Evolutionary conservation across 805 yeast species (phyloP), one percentile per base, ranked within the genome.

Genomic region (Wickerhamiella dianesei): DNA sequence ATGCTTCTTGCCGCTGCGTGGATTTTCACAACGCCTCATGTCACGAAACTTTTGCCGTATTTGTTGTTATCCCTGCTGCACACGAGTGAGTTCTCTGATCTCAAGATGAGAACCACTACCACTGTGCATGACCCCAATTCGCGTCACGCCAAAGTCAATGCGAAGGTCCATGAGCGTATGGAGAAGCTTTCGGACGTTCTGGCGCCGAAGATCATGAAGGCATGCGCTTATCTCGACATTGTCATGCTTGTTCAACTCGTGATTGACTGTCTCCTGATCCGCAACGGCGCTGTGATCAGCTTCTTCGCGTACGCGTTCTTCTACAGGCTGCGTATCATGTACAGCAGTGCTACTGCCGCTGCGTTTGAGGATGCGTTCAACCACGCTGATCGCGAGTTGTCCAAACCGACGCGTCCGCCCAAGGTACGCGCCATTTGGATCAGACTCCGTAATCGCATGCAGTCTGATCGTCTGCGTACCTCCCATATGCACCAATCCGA

Each of bases 11-110:
- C 78, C 37, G 53, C 71, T 48, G 67, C 67, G 21, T 75, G 78
- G 77, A 63, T 71, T 52, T 58, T 78, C 41, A 74, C 87, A 53
- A 79, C 80, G 21, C 72, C 71, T 48, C 75, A 77, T 50, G 64
- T 76, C 25, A 58, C 84, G 49, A 74, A 92, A 4, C 65, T 81
- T 48, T 58, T 79, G 14, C 92, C 96, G 43, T 88, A 79, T 59
- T 66, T 75, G 16, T 64, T 81, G 37, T 84, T 80, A 60, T 78
- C 95, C 2, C 56, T 76, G 13, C 82, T 88, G 72, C 96, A 88
- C 61, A 78, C 77, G 1, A 67, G 83, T 55, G 78, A 79, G 16
- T 83, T 79, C 20, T 21, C 18, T 37, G 18, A 39, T 37, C 39
- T n/a, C 19, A 37, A 45, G 13, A 3, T 40, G 21, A 35, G 12